Conservation (phyloP, 2,329 filamentous ascomycete genomes). For the Leptographium wingfieldii region DNA sequence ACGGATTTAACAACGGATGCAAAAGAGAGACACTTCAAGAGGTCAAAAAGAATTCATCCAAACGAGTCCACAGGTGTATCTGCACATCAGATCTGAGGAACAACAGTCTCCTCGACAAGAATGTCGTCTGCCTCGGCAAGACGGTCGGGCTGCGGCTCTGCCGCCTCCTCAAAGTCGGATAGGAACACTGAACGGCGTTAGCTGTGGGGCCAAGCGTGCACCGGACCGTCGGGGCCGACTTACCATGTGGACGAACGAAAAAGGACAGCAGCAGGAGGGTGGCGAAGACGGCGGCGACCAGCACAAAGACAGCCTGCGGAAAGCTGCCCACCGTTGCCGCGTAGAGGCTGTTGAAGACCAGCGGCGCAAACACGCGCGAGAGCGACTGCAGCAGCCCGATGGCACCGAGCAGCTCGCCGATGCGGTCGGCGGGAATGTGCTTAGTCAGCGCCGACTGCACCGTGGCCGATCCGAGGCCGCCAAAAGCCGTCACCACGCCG, state of each 20-base stretch:
- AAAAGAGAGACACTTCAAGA: not conserved
- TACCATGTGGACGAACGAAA: slow-evolving; percentile 63
- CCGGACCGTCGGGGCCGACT: slow-evolving; percentile 23
- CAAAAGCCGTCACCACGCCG: slow-evolving; percentile 62
- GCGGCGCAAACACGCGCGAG: slow-evolving; percentile 64
- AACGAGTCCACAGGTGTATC: too few species aligned
- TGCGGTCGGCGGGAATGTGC: slow-evolving; percentile 69
- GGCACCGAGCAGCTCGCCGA: slow-evolving; percentile 81
- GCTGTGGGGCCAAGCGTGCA: not conserved
- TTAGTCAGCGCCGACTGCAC: slow-evolving; percentile 79
- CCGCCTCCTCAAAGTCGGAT: not conserved
- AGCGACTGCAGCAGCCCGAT: slow-evolving; percentile 76
- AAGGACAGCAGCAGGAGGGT: slow-evolving; percentile 54
- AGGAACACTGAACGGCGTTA: slow-evolving; percentile 9
- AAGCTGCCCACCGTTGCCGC: slow-evolving; percentile 65
- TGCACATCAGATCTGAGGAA: not conserved
- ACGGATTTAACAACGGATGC: too few species aligned
- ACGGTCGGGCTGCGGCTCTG: not conserved
- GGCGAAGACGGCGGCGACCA: slow-evolving; percentile 54
- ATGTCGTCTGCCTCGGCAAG: not conserved
- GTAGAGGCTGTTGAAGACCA: slow-evolving; percentile 79
- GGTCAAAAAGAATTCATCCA: not conserved
- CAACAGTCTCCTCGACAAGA: not conserved
- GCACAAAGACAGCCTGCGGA: slow-evolving; percentile 73
- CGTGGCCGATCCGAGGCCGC: slow-evolving; percentile 75